Percentiles rank a stretch among this genome's conserved stretches.
Evolutionary conservation across 2,329 filamentous ascomycete genomes (phyloP).

Genomic region (Aspergillus hiratsukae): DNA sequence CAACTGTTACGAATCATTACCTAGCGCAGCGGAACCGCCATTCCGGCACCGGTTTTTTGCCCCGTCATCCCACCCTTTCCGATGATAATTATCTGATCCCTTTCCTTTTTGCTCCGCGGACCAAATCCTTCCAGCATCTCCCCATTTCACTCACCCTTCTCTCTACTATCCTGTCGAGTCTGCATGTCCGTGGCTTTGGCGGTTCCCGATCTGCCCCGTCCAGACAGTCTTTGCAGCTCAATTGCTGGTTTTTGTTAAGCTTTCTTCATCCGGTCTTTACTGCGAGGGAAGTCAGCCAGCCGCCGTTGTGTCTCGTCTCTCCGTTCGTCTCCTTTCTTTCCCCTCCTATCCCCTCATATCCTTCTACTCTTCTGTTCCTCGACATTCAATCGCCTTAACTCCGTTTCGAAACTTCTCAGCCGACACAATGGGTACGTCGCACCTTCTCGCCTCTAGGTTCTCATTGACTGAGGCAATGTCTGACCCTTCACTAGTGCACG

Average conservation of each 20-base stretch:
- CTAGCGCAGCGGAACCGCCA: constrained; percentile 18
- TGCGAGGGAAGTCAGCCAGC: not conserved
- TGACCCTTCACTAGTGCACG: constrained; percentile 25
- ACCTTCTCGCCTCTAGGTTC: not conserved
- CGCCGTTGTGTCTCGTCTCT: not conserved
- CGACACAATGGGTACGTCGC: constrained; percentile 17
- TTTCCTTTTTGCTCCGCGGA: constrained; percentile 4
- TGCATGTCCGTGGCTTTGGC: not conserved
- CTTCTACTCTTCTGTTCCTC: not conserved
- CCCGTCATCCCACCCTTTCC: not conserved
- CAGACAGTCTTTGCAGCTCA: not conserved
- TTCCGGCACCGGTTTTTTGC: constrained; percentile 18
- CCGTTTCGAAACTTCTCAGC: not conserved
- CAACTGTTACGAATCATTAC: constrained; percentile 7
- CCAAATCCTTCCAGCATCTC: constrained; percentile 1
- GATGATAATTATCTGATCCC: too few species aligned
- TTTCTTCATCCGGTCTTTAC: not conserved
- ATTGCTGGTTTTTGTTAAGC: not conserved
- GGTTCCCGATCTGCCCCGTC: not conserved
- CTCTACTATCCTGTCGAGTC: constrained; percentile 1
- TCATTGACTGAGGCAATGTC: not conserved
- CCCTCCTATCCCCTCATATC: not conserved
- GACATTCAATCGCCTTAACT: constrained; percentile 2
- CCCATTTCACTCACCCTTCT: constrained; percentile 3
- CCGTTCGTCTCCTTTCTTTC: not conserved